Conservation (phyloP, 2,329 filamentous ascomycete genomes). For the Fusarium redolens region DNA sequence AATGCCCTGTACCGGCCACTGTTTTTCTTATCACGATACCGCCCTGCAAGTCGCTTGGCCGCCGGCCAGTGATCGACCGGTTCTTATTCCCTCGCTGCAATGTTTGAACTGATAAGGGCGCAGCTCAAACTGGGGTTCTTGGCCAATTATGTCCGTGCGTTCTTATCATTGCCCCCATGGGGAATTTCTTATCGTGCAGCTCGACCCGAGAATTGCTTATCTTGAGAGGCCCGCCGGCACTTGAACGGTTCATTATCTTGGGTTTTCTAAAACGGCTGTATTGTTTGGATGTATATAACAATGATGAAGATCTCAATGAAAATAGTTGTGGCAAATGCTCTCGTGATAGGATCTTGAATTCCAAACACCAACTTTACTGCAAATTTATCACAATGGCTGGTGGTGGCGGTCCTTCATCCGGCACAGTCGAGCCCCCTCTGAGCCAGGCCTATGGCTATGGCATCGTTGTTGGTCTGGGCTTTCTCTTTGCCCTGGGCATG, state of each 20-base stretch:
- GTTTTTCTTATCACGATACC: constrained; percentile 18
- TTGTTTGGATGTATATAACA: not conserved
- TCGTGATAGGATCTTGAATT: not conserved
- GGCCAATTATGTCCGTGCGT: constrained; percentile 1
- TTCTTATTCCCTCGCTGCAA: constrained; percentile 1
- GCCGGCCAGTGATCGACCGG: constrained; percentile 14
- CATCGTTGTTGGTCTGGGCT: constrained; percentile 79
- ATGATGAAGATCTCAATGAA: not conserved
- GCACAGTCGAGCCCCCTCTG: constrained; percentile 49
- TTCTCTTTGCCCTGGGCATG: constrained; percentile 80
- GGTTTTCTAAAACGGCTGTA: not conserved
- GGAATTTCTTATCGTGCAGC: constrained; percentile 5
- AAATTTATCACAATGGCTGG: constrained; percentile 29
- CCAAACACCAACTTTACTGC: not conserved
- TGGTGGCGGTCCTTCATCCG: constrained; percentile 31
- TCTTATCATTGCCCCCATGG: constrained; percentile 20
- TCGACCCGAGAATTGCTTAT: constrained; percentile 5
- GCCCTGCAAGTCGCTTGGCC: not conserved
- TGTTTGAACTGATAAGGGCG: constrained; percentile 16
- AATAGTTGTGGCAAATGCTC: not conserved
- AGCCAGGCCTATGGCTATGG: constrained; percentile 79
- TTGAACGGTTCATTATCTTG: constrained; percentile 4
- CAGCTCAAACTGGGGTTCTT: not conserved
- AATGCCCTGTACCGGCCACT: not conserved
- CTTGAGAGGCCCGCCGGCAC: constrained; percentile 21